A percentile compares a stretch with the other conserved stretches of the same genome.
Conservation (phyloP, 768 basidiomycete species). For the Termitomyces sp. region DNA sequence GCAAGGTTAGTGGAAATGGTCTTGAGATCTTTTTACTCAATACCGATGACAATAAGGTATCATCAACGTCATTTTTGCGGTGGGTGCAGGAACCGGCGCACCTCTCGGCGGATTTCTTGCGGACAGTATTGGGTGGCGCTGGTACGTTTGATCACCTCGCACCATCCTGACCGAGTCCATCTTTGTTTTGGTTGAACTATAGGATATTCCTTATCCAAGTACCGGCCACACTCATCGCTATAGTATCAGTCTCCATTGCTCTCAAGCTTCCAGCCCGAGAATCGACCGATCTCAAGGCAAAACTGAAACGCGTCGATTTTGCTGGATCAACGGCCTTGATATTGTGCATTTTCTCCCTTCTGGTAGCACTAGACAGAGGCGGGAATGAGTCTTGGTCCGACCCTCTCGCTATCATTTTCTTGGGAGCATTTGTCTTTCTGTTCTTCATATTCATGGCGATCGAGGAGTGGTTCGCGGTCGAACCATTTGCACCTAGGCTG, state of each 20-base stretch:
- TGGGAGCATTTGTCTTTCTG: conserved; percentile 30
- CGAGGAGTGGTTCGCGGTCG: conserved; percentile 47
- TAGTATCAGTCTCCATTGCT: conserved; percentile 45
- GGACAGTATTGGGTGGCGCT: conserved; percentile 65
- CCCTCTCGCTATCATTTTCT: conserved; percentile 31
- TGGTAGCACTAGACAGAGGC: conserved; percentile 53
- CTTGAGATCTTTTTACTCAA: neutral
- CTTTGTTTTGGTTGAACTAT: neutral
- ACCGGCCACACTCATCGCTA: conserved; percentile 50
- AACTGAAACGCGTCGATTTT: conserved; percentile 61
- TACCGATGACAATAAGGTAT: conserved; percentile 35
- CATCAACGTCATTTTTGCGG: conserved; percentile 55
- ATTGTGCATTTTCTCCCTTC: conserved; percentile 49
- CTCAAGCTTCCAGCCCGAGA: conserved; percentile 47
- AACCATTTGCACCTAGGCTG: conserved; percentile 54
- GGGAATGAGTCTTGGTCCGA: conserved; percentile 47
- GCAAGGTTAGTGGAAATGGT: conserved; percentile 54
- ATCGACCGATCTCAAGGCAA: conserved; percentile 40
- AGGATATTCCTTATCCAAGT: conserved; percentile 61
- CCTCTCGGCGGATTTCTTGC: conserved; percentile 60
- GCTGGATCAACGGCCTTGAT: conserved; percentile 55
- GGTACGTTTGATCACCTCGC: conserved; percentile 30
- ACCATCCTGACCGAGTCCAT: neutral
- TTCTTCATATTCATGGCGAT: conserved; percentile 38
- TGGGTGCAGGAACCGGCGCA: conserved; percentile 55